Evolutionary conservation across 2,329 filamentous ascomycete genomes (phyloP).

Genomic region (Epichloe hybrida): DNA sequence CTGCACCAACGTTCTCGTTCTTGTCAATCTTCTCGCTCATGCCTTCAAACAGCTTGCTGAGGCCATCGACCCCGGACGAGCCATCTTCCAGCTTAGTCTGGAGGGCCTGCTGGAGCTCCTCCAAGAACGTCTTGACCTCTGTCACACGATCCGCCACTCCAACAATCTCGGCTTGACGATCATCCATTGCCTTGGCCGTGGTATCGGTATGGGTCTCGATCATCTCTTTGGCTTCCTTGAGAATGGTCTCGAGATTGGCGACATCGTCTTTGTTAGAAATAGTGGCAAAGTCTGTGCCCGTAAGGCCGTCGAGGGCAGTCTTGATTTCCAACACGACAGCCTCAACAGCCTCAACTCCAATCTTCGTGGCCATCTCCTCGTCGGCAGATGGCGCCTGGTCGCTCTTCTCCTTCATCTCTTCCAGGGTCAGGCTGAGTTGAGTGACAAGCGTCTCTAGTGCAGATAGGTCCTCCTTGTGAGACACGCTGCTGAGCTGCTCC

Average conservation of each 20-base stretch:
- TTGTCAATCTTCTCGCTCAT: conserved; percentile 49
- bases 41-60: conserved; percentile 56
- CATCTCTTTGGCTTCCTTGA: conserved; percentile 60
- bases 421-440: conserved; percentile 61
- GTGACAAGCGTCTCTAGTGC: conserved; percentile 66
- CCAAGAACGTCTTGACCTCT: conserved; percentile 64
- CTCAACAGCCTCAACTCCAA: conserved; percentile 69
- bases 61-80: conserved; percentile 54
- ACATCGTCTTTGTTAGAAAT: conserved; percentile 68
- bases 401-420: conserved; percentile 54
- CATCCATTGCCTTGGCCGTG: conserved; percentile 67
- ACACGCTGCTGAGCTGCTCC: conserved; percentile 53
- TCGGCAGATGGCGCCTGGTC: conserved; percentile 36
- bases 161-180: conserved; percentile 71
- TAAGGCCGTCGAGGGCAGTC: conserved; percentile 58
- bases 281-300: conserved; percentile 54
- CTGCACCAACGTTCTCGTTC: conserved; percentile 44
- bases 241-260: conserved; percentile 44
- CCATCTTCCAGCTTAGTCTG: conserved; percentile 67
- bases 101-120: conserved; percentile 65
- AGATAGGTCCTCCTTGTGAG: conserved; percentile 66
- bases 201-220: conserved; percentile 55
- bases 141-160: conserved; percentile 64
- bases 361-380: conserved; percentile 59
- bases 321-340: conserved; percentile 79